Percentiles rank a stretch among this genome's conserved stretches.
phyloP scores from a whole-genome alignment of 257 asterid species.

The Solanum gandarillasii region DNA sequence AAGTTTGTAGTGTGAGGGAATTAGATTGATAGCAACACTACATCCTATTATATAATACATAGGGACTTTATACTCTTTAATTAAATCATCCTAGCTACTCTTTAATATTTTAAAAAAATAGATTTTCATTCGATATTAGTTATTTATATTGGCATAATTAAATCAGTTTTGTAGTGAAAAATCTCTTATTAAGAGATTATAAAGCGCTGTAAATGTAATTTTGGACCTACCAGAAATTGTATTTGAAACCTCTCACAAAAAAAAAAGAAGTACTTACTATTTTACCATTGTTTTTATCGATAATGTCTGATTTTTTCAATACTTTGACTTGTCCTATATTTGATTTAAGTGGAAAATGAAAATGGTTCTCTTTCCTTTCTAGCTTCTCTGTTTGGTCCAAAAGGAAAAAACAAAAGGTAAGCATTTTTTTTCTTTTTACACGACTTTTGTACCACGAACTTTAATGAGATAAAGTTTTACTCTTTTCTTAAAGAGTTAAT shows the following conservation, averaged over 20 bases:
- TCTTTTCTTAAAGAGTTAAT: not conserved
- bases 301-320: not conserved
- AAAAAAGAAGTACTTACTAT: accelerated
- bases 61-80: not conserved
- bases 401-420: not conserved
- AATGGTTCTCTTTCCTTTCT: not conserved
- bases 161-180: accelerated
- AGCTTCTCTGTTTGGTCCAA: not conserved
- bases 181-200: not conserved
- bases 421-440: not conserved
- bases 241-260: accelerated
- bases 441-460: not conserved
- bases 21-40: not conserved
- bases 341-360: not conserved
- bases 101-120: not conserved
- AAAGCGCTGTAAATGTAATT: accelerated
- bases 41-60: not conserved
- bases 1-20: not conserved
- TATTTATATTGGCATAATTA: not conserved
- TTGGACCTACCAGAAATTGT: accelerated
- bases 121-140: not conserved
- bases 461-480: not conserved
- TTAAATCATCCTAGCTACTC: not conserved
- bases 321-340: not conserved
- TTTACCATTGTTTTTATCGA: accelerated